phyloP scores from a whole-genome alignment of 768 basidiomycete species.

The Lactarius psammicola region DNA sequence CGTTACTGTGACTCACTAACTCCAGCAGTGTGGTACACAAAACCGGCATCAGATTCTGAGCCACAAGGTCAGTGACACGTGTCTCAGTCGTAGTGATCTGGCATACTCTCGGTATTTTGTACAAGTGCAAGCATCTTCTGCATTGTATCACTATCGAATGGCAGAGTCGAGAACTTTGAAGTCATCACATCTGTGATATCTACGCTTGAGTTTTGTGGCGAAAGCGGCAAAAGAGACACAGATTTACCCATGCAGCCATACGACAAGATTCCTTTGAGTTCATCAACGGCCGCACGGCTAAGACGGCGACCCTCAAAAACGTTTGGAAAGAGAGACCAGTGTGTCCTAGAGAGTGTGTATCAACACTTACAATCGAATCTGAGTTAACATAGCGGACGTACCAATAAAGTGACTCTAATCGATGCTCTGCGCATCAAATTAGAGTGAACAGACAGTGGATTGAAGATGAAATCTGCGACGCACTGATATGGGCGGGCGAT shows the following conservation, averaged over 20 bases:
- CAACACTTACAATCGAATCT: constrained; percentile 8
- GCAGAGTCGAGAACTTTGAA: neutral
- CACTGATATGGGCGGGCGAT: neutral
- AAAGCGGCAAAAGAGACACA: neutral
- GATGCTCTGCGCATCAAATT: neutral
- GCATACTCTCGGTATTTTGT: neutral
- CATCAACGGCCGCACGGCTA: constrained; percentile 27
- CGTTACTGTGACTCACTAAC: neutral
- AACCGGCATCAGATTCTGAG: neutral
- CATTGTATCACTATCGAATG: neutral
- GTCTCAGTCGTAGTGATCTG: no score
- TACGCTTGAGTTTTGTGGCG: neutral
- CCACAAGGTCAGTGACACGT: neutral
- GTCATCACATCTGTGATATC: neutral
- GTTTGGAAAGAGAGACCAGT: neutral
- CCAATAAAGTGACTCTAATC: constrained; percentile 29
- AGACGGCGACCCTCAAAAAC: constrained; percentile 13
- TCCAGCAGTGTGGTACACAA: neutral
- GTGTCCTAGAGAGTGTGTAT: neutral
- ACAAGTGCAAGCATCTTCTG: neutral
- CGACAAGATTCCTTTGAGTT: constrained; percentile 34
- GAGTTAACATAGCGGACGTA: neutral
- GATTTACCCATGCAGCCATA: constrained; percentile 37
- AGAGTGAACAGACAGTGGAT: neutral
- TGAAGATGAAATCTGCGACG: neutral